Percentiles rank a stretch among this genome's conserved stretches.
phyloP scores from a whole-genome alignment of 23 red algal genomes.

The Cyanidiococcus yangmingshanensis region DNA sequence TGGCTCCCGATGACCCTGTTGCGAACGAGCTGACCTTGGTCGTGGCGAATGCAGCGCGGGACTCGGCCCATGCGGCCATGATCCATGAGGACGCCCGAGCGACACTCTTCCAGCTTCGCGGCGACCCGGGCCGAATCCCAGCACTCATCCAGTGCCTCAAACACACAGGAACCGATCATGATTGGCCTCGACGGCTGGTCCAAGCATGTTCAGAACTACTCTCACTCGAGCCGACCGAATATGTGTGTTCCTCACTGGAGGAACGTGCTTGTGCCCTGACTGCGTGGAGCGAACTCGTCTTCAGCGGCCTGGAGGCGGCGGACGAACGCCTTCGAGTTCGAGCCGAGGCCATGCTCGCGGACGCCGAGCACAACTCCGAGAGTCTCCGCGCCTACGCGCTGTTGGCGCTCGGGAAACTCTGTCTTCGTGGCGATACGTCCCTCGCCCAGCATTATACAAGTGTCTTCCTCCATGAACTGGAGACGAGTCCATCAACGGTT shows the following conservation, averaged over 20 bases:
- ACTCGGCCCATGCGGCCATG: background rate
- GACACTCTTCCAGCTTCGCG: background rate
- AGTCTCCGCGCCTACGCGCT: background rate
- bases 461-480: background rate
- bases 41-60: background rate
- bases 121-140: background rate
- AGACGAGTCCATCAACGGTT: slow-evolving; percentile 12
- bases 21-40: background rate
- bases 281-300: background rate
- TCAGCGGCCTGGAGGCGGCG: background rate
- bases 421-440: background rate
- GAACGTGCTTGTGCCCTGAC: background rate
- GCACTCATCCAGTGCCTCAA: background rate
- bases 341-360: background rate
- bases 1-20: background rate
- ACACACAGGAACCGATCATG: background rate
- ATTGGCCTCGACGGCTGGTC: background rate
- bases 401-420: background rate
- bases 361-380: background rate
- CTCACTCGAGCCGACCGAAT: background rate
- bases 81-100: background rate
- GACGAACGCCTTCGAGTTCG: background rate
- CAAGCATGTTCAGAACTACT: background rate
- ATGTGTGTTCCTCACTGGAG: background rate
- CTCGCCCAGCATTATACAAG: background rate